phyloP scores from a whole-genome alignment of 371 early-diverging fungal species.

The Circinella umbellata region DNA sequence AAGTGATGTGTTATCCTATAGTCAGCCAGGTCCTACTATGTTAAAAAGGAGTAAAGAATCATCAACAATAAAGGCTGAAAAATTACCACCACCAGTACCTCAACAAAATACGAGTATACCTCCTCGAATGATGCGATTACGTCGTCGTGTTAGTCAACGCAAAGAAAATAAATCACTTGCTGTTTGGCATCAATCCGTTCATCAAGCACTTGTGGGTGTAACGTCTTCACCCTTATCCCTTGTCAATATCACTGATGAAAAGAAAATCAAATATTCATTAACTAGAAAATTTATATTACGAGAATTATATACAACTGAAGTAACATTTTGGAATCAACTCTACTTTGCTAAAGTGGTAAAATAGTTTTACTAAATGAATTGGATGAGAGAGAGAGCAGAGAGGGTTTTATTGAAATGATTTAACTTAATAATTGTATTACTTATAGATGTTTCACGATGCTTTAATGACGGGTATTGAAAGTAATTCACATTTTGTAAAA shows the following conservation, averaged over 20 bases:
- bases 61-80: neutral
- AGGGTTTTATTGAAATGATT: too few relatives aligned
- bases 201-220: conserved; percentile 12
- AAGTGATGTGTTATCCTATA: neutral
- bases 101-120: neutral
- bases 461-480: conserved; percentile 27
- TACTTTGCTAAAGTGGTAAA: conserved; percentile 47
- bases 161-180: conserved; percentile 39
- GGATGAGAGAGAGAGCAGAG: neutral
- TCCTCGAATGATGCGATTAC: conserved; percentile 6
- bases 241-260: conserved; percentile 17
- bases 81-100: neutral
- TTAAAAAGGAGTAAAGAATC: neutral
- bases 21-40: neutral
- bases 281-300: conserved; percentile 43
- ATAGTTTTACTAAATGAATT: neutral
- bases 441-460: conserved; percentile 39
- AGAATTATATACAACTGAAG: conserved; percentile 50
- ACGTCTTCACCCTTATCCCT: neutral
- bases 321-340: conserved; percentile 49
- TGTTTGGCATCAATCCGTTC: conserved; percentile 35
- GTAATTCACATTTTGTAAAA: conserved; percentile 23
- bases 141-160: conserved; percentile 29
- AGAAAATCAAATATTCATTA: conserved; percentile 23
- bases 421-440: neutral